phyloP scores from a whole-genome alignment of 164 flowering plant genomes.

The Nymphaea colorata region DNA sequence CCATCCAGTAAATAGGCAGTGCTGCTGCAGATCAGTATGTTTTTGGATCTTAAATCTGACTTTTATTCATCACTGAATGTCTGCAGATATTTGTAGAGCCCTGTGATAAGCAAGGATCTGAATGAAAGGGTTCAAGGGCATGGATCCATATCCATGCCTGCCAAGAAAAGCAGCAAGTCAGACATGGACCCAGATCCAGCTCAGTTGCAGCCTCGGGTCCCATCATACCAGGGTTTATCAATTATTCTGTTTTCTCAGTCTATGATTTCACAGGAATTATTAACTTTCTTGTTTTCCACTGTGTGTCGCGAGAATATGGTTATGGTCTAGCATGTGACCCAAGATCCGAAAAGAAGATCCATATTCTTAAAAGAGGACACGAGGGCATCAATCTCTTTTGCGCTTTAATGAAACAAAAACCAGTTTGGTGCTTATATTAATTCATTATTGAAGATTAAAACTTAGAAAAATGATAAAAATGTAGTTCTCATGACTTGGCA shows the following conservation, averaged over 20 bases:
- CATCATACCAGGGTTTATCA: too few relatives aligned
- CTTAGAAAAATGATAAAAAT: too few relatives aligned
- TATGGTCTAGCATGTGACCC: background rate
- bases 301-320: background rate
- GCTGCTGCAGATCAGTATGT: background rate
- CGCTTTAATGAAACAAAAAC: too few relatives aligned
- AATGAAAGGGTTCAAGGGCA: background rate
- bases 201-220: background rate
- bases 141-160: background rate
- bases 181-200: background rate
- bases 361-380: too few relatives aligned
- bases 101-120: background rate
- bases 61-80: background rate
- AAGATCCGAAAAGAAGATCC: too few relatives aligned
- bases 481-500: too few relatives aligned
- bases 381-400: too few relatives aligned
- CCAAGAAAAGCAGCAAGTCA: background rate
- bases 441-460: too few relatives aligned
- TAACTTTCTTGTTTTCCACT: background rate
- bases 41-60: background rate
- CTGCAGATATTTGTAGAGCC: background rate
- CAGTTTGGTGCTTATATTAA: too few relatives aligned
- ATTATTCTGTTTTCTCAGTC: background rate
- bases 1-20: background rate
- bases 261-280: background rate